Evolutionary conservation across 352 stramenopile genomes (phyloP).

Genomic region (Pythium apleroticum): DNA sequence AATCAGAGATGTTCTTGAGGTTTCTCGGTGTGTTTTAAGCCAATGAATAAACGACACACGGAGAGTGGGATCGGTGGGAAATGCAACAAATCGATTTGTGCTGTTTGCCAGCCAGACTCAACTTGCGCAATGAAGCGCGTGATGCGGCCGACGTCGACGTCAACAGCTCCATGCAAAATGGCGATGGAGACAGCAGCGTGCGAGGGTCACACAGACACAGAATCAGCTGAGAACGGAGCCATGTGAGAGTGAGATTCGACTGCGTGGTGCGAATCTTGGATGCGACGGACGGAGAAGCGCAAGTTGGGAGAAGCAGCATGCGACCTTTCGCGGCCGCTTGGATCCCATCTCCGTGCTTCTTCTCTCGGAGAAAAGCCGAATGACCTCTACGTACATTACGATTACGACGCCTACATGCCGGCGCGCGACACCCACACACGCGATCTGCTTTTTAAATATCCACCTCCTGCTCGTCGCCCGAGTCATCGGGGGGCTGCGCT

Average conservation of each 20-base stretch:
- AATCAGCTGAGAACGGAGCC: not conserved
- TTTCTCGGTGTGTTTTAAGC: not conserved
- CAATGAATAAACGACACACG: conserved; percentile 5
- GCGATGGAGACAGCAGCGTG: not conserved
- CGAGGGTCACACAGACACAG: not conserved
- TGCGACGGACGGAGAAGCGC: not conserved
- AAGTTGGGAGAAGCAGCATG: not conserved
- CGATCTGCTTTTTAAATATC: conserved; percentile 25
- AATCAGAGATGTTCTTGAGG: not conserved
- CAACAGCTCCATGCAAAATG: not conserved
- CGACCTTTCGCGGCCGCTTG: not conserved
- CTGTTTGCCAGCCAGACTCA: not conserved
- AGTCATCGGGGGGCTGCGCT: conserved; percentile 23
- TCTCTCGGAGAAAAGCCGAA: not conserved
- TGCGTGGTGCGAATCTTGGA: not conserved
- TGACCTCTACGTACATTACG: conserved; percentile 2
- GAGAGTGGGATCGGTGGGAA: not conserved
- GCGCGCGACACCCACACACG: not conserved
- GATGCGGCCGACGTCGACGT: not conserved
- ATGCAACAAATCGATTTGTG: no score
- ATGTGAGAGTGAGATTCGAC: not conserved
- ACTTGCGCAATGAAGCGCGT: not conserved
- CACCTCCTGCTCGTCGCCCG: conserved; percentile 36
- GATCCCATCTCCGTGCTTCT: not conserved
- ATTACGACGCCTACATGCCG: not conserved